These are phyloP conservation scores for Passiflora organensis DNA, from an alignment of 345 rosid genomes.

Conservation along the genomic window DNA sequence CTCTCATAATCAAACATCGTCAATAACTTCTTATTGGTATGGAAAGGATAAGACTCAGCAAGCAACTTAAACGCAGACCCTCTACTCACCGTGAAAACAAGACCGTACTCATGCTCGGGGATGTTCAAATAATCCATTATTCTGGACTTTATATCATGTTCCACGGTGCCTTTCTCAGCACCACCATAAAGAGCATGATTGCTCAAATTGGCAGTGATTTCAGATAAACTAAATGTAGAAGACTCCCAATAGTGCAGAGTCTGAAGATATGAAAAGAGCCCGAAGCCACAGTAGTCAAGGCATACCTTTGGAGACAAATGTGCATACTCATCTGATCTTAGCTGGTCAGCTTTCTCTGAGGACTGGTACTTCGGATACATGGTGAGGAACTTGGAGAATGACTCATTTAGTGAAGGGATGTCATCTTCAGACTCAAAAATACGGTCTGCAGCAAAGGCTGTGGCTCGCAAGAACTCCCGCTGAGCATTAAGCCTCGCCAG, in stretches of 20 bases:
- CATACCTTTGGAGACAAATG: slow-evolving; percentile 92
- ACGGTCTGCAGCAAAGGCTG: slow-evolving; percentile 80
- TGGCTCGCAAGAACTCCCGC: slow-evolving; percentile 83
- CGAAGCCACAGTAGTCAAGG: slow-evolving; percentile 97
- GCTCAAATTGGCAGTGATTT: slow-evolving; percentile 89
- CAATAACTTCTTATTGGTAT: slow-evolving; percentile 84
- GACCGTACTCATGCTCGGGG: slow-evolving; percentile 94
- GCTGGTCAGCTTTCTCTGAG: slow-evolving; percentile 77
- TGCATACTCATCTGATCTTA: slow-evolving; percentile 69
- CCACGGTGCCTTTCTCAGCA: slow-evolving; percentile 84
- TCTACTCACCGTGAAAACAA: slow-evolving; percentile 98
- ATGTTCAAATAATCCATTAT: slow-evolving; percentile 96
- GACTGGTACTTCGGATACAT: slow-evolving; percentile 90
- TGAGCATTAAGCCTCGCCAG: slow-evolving; percentile 94
- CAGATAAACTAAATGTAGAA: slow-evolving; percentile 92
- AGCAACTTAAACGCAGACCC: slow-evolving; percentile 96
- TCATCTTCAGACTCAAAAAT: slow-evolving; percentile 65
- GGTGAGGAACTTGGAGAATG: slow-evolving; percentile 58
- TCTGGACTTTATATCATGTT: slow-evolving; percentile 81
- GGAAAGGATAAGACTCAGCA: slow-evolving; percentile 93
- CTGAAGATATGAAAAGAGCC: slow-evolving; percentile 87
- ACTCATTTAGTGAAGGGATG: slow-evolving; percentile 58
- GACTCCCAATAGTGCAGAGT: slow-evolving; percentile 95
- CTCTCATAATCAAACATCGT: slow-evolving; percentile 99
- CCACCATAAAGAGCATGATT: slow-evolving; percentile 94